phyloP scores from a whole-genome alignment of 73 alveolate genomes.

The Diophrys appendiculata region DNA sequence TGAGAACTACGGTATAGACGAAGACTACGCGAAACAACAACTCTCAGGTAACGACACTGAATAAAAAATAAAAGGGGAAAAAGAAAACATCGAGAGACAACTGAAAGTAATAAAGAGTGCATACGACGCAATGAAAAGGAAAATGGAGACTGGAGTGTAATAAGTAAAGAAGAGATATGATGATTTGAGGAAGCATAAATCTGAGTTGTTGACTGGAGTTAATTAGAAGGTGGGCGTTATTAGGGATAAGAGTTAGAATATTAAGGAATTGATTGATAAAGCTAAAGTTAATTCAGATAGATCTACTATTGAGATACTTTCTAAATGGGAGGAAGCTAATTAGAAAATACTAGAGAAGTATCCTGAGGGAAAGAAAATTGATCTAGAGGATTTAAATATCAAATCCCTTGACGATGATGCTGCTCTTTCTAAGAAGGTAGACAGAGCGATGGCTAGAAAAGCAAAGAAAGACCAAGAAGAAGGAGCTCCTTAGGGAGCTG shows the following conservation, averaged over 20 bases:
- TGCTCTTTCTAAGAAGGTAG: background rate
- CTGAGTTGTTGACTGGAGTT: background rate
- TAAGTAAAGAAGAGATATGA: background rate
- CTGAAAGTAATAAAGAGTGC: background rate
- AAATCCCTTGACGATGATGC: background rate
- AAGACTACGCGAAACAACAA: conserved; percentile 4
- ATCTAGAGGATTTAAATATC: background rate
- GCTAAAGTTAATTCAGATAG: conserved; percentile 28
- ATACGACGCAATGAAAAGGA: background rate
- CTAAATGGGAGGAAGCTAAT: conserved; percentile 39
- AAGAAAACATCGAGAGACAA: background rate
- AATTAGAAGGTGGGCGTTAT: background rate
- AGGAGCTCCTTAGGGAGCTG: background rate
- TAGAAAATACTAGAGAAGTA: background rate
- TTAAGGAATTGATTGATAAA: conserved; percentile 25
- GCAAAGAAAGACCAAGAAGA: background rate
- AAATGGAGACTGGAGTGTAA: background rate
- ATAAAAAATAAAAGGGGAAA: background rate
- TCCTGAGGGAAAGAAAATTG: background rate
- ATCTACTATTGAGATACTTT: conserved; percentile 20
- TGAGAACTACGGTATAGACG: conserved; percentile 33
- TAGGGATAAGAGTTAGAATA: background rate
- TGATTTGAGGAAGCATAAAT: background rate
- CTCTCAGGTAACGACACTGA: background rate
- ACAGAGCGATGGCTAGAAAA: background rate